Percentiles rank a stretch among this genome's conserved stretches.
phyloP scores from a whole-genome alignment of 495 filamentous ascomycete species.

The Penicillium paradoxum region DNA sequence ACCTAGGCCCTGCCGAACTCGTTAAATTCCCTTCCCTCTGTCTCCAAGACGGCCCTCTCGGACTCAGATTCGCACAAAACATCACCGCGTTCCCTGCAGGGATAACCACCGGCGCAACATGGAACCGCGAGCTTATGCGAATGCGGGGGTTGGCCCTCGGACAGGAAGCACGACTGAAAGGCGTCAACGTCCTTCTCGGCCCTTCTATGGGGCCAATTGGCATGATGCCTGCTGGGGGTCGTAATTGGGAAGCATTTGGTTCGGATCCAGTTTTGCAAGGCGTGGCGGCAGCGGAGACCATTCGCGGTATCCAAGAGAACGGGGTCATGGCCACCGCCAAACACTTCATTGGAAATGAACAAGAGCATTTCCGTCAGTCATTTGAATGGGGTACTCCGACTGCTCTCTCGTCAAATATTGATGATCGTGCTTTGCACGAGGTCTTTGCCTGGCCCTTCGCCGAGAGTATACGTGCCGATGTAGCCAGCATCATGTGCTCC shows the following conservation, averaged over 20 bases:
- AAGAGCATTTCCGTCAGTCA: constrained; percentile 77
- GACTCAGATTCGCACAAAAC: constrained; percentile 70
- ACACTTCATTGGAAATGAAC: constrained; percentile 78
- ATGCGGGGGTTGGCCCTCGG: constrained; percentile 64
- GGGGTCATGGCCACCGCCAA: constrained; percentile 84
- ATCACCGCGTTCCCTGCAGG: constrained; percentile 80
- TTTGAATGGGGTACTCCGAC: constrained; percentile 71
- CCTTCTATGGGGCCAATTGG: constrained; percentile 75
- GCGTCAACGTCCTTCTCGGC: constrained; percentile 71
- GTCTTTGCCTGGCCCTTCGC: constrained; percentile 89
- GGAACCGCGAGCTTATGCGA: constrained; percentile 77
- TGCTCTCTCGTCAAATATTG: constrained; percentile 75
- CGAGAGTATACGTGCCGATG: constrained; percentile 79
- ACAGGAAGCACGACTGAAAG: constrained; percentile 63
- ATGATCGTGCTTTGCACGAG: constrained; percentile 77
- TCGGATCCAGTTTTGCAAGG: constrained; percentile 72
- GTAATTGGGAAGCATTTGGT: constrained; percentile 89
- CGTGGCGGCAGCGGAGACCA: constrained; percentile 62
- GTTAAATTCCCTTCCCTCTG: constrained; percentile 81
- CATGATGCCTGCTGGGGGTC: constrained; percentile 75
- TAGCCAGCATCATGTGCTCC: constrained; percentile 81
- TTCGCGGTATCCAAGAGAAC: constrained; percentile 70
- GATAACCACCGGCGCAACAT: constrained; percentile 79
- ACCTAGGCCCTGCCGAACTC: constrained; percentile 52
- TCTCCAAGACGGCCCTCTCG: constrained; percentile 86